phyloP scores from a whole-genome alignment of 1,139 yeast genomes.

The Suhomyces taliae region DNA sequence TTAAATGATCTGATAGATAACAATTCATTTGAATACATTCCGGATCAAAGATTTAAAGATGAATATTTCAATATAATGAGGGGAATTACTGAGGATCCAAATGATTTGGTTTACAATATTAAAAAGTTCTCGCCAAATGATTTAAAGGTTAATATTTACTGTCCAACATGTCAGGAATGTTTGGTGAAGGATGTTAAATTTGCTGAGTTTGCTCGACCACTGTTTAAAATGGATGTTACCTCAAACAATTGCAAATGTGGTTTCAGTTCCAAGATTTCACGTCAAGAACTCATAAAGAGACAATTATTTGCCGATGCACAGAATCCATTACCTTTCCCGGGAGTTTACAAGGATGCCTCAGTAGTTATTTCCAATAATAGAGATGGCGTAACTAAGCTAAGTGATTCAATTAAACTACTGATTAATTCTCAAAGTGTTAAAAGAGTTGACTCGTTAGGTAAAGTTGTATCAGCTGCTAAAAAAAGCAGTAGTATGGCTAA shows the following conservation, averaged over 20 bases:
- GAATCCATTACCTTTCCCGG: constrained; percentile 14
- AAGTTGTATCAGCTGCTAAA: not conserved
- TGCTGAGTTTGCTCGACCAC: constrained; percentile 25
- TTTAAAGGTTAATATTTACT: constrained; percentile 12
- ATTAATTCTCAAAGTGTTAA: not conserved
- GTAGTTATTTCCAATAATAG: constrained; percentile 8
- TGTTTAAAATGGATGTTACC: constrained; percentile 11
- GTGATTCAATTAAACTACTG: constrained; percentile 4
- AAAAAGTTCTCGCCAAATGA: constrained; percentile 5
- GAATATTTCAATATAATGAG: constrained; percentile 10
- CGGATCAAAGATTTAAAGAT: constrained; percentile 5
- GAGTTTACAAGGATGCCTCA: constrained; percentile 13
- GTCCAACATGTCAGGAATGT: constrained; percentile 20
- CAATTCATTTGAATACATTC: constrained; percentile 21
- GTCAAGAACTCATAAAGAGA: constrained; percentile 21
- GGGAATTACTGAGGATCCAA: not conserved
- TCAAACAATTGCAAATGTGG: constrained; percentile 8
- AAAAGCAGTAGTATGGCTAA: not conserved
- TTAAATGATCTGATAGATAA: constrained; percentile 24
- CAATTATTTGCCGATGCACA: constrained; percentile 22
- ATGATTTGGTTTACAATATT: constrained; percentile 4
- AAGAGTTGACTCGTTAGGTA: not conserved
- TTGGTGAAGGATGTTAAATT: constrained; percentile 10
- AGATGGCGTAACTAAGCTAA: constrained; percentile 4
- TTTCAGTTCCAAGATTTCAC: constrained; percentile 11